Evolutionary conservation across 306 rosid species (phyloP).

Genomic region (Gastrolobium villosum): DNA sequence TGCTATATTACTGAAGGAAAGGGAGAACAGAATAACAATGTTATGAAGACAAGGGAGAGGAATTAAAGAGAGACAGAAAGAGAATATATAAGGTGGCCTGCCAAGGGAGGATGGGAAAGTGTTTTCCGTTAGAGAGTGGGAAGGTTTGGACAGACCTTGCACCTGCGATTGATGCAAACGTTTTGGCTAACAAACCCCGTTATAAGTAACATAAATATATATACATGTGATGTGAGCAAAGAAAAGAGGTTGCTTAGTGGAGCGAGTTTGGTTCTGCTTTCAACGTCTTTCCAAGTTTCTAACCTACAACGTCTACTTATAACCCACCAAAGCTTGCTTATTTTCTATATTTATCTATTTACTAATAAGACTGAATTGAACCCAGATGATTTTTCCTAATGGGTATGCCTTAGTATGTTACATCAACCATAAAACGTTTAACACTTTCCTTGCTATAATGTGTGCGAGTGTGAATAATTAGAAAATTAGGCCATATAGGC

Average conservation of each 20-base stretch:
- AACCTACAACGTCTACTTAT: constrained; percentile 99
- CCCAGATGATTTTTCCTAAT: neutral
- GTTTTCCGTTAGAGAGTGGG: constrained; percentile 94
- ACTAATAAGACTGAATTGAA: constrained; percentile 1
- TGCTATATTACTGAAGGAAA: constrained; percentile 1
- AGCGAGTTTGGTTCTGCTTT: constrained; percentile 90
- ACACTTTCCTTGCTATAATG: constrained; percentile 26
- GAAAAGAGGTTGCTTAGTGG: constrained; percentile 84
- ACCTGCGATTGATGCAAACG: constrained; percentile 95
- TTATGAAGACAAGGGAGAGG: constrained; percentile 49
- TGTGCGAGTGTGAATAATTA: neutral
- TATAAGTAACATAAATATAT: constrained; percentile 43
- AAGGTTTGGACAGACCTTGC: constrained; percentile 79
- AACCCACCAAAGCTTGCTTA: constrained; percentile 74
- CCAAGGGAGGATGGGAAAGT: constrained; percentile 64
- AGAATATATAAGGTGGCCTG: constrained; percentile 60
- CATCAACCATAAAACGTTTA: constrained; percentile 36
- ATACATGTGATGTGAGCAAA: constrained; percentile 17
- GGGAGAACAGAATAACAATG: constrained; percentile 24
- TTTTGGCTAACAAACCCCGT: constrained; percentile 82
- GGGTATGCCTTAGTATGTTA: neutral
- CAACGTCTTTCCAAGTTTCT: constrained; percentile 93
- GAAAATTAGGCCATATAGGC: neutral
- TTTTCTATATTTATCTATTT: constrained; percentile 44
- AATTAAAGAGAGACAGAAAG: constrained; percentile 43